Evolutionary conservation across 1,139 yeast species (phyloP), one percentile per base, ranked within the genome.

Genomic region (Suhomyces guaymorum): DNA sequence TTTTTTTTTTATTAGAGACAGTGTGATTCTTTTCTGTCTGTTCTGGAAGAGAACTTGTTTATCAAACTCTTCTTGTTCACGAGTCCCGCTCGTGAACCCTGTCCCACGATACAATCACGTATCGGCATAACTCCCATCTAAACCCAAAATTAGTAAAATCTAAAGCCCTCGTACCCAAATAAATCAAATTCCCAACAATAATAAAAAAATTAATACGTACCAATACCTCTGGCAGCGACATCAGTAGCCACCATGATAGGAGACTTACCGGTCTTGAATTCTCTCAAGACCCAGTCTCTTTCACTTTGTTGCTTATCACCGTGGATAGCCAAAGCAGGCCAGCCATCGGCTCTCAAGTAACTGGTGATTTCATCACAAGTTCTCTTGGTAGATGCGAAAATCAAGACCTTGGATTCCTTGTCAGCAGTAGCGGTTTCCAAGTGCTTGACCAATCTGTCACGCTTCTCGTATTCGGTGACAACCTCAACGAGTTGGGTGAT

Each of bases 171-270:
- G 29, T 38, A 27, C 37, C 47, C 46, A 41, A 44, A 39, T 43
- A n/a, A n/a, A n/a, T n/a, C n/a, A n/a, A n/a, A n/a, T n/a, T n/a
- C n/a, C n/a, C n/a, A n/a, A n/a, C n/a, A n/a, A n/a, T n/a, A 43
- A 26, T 45, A 15, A 41, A 42, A 42, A 48, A 49, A 46, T 9
- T 3, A 44, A 66, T 66, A 86, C 97, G 71, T 88, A 89, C 96
- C 98, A 75, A 92, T 90, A 81, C 98, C 98, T 79, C 98, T 88
- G 50, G 98, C 96, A 44, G 98, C 98, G 64, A 92, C 98, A 68
- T 92, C 98, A 51, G 98, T 92, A 46, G 98, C 98, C 61, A 90
- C 96, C 97, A 92, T 89, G 58, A 92, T 84, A 48, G 97, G 96
- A 38, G 95, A 81, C 62, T 82, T 84, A 51, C 97, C 97, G 43